Conservation (phyloP, 164 flowering plant genomes). For the Tetracentron sinense region DNA sequence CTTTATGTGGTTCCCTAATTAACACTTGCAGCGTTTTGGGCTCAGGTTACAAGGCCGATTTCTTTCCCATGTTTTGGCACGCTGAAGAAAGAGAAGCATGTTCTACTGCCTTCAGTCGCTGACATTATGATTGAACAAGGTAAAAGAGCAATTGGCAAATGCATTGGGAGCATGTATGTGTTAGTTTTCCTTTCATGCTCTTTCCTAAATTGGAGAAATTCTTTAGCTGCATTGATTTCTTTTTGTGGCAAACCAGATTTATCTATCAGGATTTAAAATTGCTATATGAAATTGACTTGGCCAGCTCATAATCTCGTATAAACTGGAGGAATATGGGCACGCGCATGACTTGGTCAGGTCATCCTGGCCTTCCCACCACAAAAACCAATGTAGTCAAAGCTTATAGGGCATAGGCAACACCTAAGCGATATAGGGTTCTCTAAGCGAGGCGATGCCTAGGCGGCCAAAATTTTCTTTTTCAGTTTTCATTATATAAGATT, state of each 20-base stretch:
- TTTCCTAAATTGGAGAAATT: neutral
- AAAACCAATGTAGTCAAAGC: neutral
- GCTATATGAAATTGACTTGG: neutral
- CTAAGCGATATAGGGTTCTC: too few species aligned
- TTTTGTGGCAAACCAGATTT: neutral
- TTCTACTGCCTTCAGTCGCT: slow-evolving; percentile 60
- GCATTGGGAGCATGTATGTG: neutral
- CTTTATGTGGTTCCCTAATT: neutral
- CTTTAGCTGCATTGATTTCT: neutral
- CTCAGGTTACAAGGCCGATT: slow-evolving; percentile 70
- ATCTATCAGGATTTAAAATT: neutral
- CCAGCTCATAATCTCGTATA: neutral
- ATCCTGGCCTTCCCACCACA: neutral
- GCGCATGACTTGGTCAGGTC: neutral
- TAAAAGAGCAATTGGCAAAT: slow-evolving; percentile 9
- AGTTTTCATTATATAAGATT: too few species aligned
- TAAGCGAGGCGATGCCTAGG: too few species aligned
- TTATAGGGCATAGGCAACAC: too few species aligned
- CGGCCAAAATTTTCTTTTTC: too few species aligned
- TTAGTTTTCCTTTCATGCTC: neutral
- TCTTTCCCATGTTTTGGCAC: slow-evolving; percentile 73
- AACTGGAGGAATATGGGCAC: neutral
- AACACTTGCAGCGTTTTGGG: neutral
- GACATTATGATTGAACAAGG: slow-evolving; percentile 84
- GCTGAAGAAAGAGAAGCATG: slow-evolving; percentile 72